These are phyloP conservation scores for Oropetium thomaeum DNA, from an alignment of 176 grass and related monocot species.

Conservation along the genomic window DNA sequence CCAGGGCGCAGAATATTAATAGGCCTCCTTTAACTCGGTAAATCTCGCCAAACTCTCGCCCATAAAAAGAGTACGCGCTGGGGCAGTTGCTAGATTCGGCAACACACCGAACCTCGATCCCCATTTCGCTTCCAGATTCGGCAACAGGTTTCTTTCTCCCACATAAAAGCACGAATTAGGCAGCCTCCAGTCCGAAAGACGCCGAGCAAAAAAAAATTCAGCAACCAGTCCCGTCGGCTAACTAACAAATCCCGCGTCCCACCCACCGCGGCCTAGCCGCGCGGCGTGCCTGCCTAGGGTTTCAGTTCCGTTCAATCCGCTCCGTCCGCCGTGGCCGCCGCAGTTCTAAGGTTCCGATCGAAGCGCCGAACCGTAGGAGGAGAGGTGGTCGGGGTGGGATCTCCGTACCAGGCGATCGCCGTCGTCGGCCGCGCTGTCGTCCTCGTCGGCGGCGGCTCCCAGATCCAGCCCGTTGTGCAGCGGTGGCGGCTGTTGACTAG, in stretches of 20 bases:
- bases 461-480: conserved; percentile 36
- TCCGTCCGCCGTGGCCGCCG: neutral
- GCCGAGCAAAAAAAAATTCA: neutral
- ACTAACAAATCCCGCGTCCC: conserved; percentile 8
- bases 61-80: neutral
- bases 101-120: conserved; percentile 18
- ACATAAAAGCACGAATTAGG: conserved; percentile 30
- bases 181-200: neutral
- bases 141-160: neutral
- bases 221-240: neutral
- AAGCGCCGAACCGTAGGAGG: conserved; percentile 1
- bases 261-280: neutral
- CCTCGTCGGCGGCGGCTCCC: conserved; percentile 6
- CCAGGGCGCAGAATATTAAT: conserved; percentile 30
- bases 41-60: conserved; percentile 14
- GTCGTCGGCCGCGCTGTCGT: neutral
- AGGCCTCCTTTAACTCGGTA: conserved; percentile 22
- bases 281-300: conserved; percentile 24
- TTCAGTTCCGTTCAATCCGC: conserved; percentile 31
- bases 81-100: conserved; percentile 31
- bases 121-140: conserved; percentile 41
- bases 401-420: conserved; percentile 64
- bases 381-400: conserved; percentile 27
- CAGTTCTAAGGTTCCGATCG: conserved; percentile 27
- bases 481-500: conserved; percentile 40